A percentile compares a stretch with the other conserved stretches of the same genome.
Evolutionary conservation across 192 early-diverging fungal species (phyloP).

Genomic region (Entomortierella beljakovae): DNA sequence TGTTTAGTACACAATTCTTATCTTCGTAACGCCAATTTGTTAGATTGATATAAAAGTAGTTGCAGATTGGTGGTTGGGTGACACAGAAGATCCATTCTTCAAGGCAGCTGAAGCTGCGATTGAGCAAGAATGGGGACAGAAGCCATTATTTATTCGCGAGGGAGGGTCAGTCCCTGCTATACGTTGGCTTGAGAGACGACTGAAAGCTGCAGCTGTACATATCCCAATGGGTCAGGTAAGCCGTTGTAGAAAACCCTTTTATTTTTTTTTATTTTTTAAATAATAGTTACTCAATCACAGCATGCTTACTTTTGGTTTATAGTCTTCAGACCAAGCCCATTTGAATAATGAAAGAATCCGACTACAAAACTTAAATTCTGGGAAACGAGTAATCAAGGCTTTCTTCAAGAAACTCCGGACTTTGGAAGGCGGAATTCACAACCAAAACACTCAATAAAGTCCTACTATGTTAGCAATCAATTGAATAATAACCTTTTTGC

Average conservation of each 20-base stretch:
- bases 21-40: too few species aligned
- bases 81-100: slow-evolving; percentile 72
- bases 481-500: too few species aligned
- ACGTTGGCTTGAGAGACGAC: slow-evolving; percentile 76
- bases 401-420: slow-evolving; percentile 52
- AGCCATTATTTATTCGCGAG: slow-evolving; percentile 80
- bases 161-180: slow-evolving; percentile 84
- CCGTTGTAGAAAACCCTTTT: neutral
- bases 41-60: slow-evolving; percentile 71
- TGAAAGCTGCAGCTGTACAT: slow-evolving; percentile 74
- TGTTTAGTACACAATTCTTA: too few species aligned
- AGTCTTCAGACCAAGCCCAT: slow-evolving; percentile 84
- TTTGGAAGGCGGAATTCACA: slow-evolving; percentile 16
- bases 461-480: too few species aligned
- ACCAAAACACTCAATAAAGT: neutral
- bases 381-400: slow-evolving; percentile 71
- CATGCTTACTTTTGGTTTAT: neutral
- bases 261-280: neutral
- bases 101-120: slow-evolving; percentile 76
- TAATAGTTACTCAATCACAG: neutral
- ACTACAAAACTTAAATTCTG: slow-evolving; percentile 73
- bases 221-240: slow-evolving; percentile 80
- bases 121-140: slow-evolving; percentile 67
- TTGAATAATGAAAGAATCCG: slow-evolving; percentile 82
- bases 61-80: slow-evolving; percentile 84